Conservation (phyloP, 2,329 filamentous ascomycete genomes). For the Keithomyces neogunnii region DNA sequence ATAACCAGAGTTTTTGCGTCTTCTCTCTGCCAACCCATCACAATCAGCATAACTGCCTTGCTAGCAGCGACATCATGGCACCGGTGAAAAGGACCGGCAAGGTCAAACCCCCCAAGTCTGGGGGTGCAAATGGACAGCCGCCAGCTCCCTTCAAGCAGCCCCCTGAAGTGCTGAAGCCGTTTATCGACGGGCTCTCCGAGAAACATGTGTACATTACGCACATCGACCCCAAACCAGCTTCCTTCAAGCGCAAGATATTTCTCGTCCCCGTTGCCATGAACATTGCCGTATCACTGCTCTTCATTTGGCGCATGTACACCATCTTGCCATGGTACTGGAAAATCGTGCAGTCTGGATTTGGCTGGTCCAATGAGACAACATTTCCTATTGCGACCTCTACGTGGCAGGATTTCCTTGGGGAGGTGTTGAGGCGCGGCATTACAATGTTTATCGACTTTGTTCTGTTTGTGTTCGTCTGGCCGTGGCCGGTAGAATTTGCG, state of each 20-base stretch:
- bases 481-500: conserved; percentile 68
- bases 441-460: conserved; percentile 69
- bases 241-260: conserved; percentile 78
- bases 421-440: conserved; percentile 50
- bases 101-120: conserved; percentile 16
- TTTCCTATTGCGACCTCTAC: conserved; percentile 50
- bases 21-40: conserved; percentile 4
- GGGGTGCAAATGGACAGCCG: conserved; percentile 24
- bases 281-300: conserved; percentile 51
- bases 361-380: conserved; percentile 56
- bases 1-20: background rate
- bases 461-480: conserved; percentile 58
- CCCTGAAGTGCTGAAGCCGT: conserved; percentile 52
- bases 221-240: conserved; percentile 60
- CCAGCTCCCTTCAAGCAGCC: conserved; percentile 62
- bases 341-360: conserved; percentile 56
- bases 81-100: conserved; percentile 26
- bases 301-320: conserved; percentile 59
- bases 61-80: conserved; percentile 16
- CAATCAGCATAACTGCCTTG: background rate
- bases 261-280: conserved; percentile 72
- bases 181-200: conserved; percentile 58
- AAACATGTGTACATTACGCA: conserved; percentile 76
- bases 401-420: conserved; percentile 46
- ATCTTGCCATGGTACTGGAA: conserved; percentile 66